phyloP scores from a whole-genome alignment of 768 basidiomycete species.

The Agaricus blazei region DNA sequence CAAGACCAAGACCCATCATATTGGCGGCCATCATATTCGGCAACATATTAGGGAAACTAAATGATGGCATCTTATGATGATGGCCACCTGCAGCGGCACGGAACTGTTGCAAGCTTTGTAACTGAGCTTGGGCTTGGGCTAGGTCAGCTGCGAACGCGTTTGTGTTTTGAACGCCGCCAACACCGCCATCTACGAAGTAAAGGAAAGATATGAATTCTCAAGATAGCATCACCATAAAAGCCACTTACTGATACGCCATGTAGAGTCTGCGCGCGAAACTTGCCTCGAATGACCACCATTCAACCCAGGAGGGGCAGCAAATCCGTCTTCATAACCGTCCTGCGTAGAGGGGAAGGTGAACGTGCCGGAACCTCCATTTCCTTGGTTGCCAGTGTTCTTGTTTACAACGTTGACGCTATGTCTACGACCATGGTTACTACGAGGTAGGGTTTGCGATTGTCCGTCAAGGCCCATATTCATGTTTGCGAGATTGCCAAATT shows the following conservation, averaged over 20 bases:
- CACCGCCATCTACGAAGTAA: conserved; percentile 58
- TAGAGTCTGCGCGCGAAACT: conserved; percentile 71
- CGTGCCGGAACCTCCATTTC: conserved; percentile 40
- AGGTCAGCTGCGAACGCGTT: conserved; percentile 75
- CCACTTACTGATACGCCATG: conserved; percentile 84
- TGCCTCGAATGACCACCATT: conserved; percentile 72
- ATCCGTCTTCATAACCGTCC: conserved; percentile 80
- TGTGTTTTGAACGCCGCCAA: conserved; percentile 60
- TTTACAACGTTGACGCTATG: conserved; percentile 92
- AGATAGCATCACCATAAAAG: background rate
- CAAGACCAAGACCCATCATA: conserved; percentile 87
- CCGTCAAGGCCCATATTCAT: conserved; percentile 59
- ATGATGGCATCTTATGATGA: conserved; percentile 95
- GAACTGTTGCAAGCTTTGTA: conserved; percentile 95
- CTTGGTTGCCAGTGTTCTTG: conserved; percentile 49
- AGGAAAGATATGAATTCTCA: conserved; percentile 5
- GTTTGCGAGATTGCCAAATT: conserved; percentile 52
- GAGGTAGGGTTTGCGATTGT: conserved; percentile 61
- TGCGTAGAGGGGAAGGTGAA: conserved; percentile 41
- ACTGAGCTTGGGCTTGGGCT: conserved; percentile 94
- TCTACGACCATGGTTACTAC: conserved; percentile 74
- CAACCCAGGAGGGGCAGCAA: conserved; percentile 47
- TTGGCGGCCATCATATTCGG: conserved; percentile 97
- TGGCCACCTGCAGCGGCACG: conserved; percentile 92
- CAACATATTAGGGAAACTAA: conserved; percentile 97